Evolutionary conservation across 306 rosid genomes (phyloP).

Genomic region (Citrullus colocynthis): DNA sequence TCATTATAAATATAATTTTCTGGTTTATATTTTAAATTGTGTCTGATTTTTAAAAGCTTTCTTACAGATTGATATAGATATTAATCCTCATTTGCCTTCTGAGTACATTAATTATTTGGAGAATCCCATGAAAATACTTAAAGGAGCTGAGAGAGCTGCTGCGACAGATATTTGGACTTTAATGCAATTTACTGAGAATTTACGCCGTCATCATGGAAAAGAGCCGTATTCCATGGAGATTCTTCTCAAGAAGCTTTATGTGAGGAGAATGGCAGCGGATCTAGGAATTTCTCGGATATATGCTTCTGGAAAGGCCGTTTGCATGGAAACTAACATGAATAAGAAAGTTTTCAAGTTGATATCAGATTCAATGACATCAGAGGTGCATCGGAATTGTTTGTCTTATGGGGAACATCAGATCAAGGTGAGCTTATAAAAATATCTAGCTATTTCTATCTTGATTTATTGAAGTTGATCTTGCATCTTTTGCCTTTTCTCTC

Average conservation of each 20-base stretch:
- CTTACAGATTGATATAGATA: conserved; percentile 57
- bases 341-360: conserved; percentile 66
- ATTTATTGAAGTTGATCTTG: not conserved
- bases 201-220: conserved; percentile 79
- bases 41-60: conserved; percentile 5
- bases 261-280: conserved; percentile 96
- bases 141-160: conserved; percentile 77
- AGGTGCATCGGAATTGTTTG: conserved; percentile 52
- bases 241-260: conserved; percentile 66
- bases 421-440: conserved; percentile 39
- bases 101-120: conserved; percentile 83
- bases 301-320: conserved; percentile 57
- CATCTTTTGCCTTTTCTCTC: not conserved
- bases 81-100: conserved; percentile 77
- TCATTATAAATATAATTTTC: not conserved
- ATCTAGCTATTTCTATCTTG: conserved; percentile 3
- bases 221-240: conserved; percentile 86
- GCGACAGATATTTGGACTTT: conserved; percentile 73
- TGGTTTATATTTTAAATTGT: not conserved
- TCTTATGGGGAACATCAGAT: conserved; percentile 57
- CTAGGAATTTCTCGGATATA: conserved; percentile 61
- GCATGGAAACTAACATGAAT: conserved; percentile 66
- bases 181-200: conserved; percentile 79
- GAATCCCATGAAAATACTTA: conserved; percentile 78
- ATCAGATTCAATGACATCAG: conserved; percentile 62